Percentiles rank a stretch among this genome's conserved stretches.
These are phyloP conservation scores for Amanita polypyramis DNA, from an alignment of 768 basidiomycete species.

Conservation along the genomic window DNA sequence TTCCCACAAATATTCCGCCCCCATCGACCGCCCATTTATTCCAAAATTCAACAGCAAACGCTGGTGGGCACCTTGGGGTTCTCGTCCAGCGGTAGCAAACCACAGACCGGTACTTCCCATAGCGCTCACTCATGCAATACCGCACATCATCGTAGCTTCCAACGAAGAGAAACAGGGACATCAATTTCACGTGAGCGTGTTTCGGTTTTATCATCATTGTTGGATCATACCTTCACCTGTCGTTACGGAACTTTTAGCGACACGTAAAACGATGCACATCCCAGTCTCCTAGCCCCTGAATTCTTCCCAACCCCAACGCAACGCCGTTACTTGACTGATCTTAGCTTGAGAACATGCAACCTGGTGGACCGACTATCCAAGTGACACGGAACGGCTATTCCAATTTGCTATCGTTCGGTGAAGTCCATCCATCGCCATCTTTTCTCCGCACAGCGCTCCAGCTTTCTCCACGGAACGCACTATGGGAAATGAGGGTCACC, in stretches of 20 bases:
- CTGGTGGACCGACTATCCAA: background rate
- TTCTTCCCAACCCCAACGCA: background rate
- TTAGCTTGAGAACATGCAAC: background rate
- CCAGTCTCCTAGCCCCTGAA: background rate
- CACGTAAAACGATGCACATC: constrained; percentile 2
- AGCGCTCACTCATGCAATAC: background rate
- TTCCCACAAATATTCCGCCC: background rate
- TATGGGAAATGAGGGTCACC: background rate
- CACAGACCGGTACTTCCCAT: too few relatives aligned
- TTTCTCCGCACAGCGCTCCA: constrained; percentile 2
- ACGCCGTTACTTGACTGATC: background rate
- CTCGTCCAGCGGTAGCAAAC: too few relatives aligned
- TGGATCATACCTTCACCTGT: constrained; percentile 1
- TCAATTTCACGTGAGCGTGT: background rate
- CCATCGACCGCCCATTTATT: background rate
- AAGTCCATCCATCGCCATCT: background rate
- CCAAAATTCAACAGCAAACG: background rate
- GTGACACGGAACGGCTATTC: background rate
- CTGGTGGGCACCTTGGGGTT: too few relatives aligned
- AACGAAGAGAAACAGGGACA: background rate
- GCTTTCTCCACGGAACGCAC: background rate
- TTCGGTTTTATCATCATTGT: background rate
- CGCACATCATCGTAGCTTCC: background rate
- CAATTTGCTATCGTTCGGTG: background rate
- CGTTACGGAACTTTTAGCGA: background rate